Evolutionary conservation across 2,329 filamentous ascomycete species (phyloP).

Genomic region (Fusarium sp.): DNA sequence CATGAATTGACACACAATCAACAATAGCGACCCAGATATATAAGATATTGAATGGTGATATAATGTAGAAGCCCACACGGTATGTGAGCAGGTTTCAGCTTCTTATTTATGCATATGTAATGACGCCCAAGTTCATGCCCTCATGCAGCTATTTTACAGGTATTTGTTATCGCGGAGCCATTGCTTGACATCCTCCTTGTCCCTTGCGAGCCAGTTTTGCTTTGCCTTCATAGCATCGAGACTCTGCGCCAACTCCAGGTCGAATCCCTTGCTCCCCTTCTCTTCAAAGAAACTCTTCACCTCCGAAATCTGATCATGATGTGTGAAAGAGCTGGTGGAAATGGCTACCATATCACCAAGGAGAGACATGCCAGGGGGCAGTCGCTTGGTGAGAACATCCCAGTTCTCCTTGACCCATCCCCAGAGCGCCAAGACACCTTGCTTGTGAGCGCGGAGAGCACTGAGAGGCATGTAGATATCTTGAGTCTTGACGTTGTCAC

Average conservation of each 20-base stretch:
- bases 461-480: conserved; percentile 92
- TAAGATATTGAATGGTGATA: too few relatives aligned
- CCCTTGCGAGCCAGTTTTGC: conserved; percentile 66
- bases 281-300: conserved; percentile 85
- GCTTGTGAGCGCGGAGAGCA: conserved; percentile 80
- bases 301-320: conserved; percentile 78
- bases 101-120: conserved; percentile 9
- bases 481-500: conserved; percentile 89
- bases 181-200: conserved; percentile 76
- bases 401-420: conserved; percentile 88
- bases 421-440: conserved; percentile 85
- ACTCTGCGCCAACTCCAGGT: conserved; percentile 90
- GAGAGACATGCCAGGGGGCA: conserved; percentile 89
- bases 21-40: too few relatives aligned
- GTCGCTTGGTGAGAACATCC: conserved; percentile 83
- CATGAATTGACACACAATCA: too few relatives aligned
- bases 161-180: conserved; percentile 63
- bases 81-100: neutral
- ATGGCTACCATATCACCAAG: conserved; percentile 87
- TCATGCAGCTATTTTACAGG: conserved; percentile 35
- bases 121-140: neutral
- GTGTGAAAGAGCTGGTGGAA: conserved; percentile 84
- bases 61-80: neutral
- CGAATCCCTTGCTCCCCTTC: conserved; percentile 87
- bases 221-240: conserved; percentile 88